Conservation (phyloP, 208 protist genomes). For the Perkinsela sp. region DNA sequence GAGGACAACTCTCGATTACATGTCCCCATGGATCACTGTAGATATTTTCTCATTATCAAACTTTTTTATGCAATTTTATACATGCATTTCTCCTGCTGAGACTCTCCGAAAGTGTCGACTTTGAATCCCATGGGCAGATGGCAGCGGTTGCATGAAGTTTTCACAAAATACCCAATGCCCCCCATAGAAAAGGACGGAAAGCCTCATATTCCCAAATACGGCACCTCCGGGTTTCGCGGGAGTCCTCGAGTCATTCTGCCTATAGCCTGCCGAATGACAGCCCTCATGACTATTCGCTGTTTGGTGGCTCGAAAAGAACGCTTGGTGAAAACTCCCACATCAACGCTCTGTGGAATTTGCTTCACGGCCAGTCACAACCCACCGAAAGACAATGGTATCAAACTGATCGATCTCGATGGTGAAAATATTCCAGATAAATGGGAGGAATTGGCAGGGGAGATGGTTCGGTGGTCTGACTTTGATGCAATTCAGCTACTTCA, state of each 20-base stretch:
- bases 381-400: conserved; percentile 41
- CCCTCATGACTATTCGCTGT: conserved; percentile 18
- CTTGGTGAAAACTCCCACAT: conserved; percentile 1
- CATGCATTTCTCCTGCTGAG: no score
- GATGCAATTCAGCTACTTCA: no score
- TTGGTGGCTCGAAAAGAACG: conserved; percentile 8
- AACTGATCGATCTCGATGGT: conserved; percentile 43
- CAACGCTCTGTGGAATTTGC: conserved; percentile 37
- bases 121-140: no score
- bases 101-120: no score
- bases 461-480: no score
- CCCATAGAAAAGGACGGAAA: no score
- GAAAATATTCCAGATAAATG: conserved; percentile 27
- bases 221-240: conserved; percentile 41
- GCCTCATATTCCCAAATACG: conserved; percentile 10
- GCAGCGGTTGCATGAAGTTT: no score
- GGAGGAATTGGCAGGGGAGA: conserved; percentile 33
- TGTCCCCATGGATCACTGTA: no score
- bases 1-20: no score
- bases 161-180: no score
- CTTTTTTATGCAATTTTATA: no score
- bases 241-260: conserved; percentile 11
- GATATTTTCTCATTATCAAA: no score
- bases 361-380: conserved; percentile 61
- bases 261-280: conserved; percentile 18